Evolutionary conservation across 352 stramenopile species (phyloP).

Genomic region (Pythium insidiosum): DNA sequence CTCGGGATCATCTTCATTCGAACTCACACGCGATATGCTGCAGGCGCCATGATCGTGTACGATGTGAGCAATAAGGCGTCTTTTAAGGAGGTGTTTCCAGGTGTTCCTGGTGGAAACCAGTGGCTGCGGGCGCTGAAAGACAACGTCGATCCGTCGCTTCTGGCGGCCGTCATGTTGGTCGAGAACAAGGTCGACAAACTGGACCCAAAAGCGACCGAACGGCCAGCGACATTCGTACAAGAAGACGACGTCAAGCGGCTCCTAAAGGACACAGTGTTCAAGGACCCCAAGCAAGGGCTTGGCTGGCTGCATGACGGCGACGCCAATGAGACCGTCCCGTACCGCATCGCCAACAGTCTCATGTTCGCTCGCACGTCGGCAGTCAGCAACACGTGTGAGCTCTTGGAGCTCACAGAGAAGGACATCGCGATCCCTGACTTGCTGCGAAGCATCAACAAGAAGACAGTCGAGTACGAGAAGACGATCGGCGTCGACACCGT

Average conservation of each 20-base stretch:
- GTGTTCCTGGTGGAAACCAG: conserved; percentile 32
- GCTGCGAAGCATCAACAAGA: conserved; percentile 18
- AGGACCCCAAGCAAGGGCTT: conserved; percentile 33
- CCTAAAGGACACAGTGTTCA: conserved; percentile 36
- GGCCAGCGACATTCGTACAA: conserved; percentile 31
- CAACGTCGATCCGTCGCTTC: conserved; percentile 37
- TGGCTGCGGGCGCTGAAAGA: conserved; percentile 62
- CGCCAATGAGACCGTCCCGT: conserved; percentile 34
- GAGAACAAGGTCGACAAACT: conserved; percentile 71
- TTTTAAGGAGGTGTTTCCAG: conserved; percentile 59
- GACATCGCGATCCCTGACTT: conserved; percentile 16
- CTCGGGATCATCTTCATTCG: background rate
- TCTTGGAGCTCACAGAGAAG: conserved; percentile 54
- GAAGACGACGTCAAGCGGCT: conserved; percentile 38
- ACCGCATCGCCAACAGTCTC: conserved; percentile 51
- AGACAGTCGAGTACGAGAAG: conserved; percentile 40
- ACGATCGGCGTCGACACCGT: conserved; percentile 30
- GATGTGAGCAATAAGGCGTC: conserved; percentile 52
- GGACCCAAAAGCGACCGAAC: conserved; percentile 20
- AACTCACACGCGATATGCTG: too few species aligned
- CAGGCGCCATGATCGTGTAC: conserved; percentile 64
- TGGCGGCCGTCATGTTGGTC: conserved; percentile 58
- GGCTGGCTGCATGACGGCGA: conserved; percentile 44
- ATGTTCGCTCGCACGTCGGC: conserved; percentile 62
- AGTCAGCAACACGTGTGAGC: conserved; percentile 42